A percentile compares a stretch with the other conserved stretches of the same genome.
Evolutionary conservation across 2,329 filamentous ascomycete genomes (phyloP).

Genomic region (Aspergillus ochraceus): DNA sequence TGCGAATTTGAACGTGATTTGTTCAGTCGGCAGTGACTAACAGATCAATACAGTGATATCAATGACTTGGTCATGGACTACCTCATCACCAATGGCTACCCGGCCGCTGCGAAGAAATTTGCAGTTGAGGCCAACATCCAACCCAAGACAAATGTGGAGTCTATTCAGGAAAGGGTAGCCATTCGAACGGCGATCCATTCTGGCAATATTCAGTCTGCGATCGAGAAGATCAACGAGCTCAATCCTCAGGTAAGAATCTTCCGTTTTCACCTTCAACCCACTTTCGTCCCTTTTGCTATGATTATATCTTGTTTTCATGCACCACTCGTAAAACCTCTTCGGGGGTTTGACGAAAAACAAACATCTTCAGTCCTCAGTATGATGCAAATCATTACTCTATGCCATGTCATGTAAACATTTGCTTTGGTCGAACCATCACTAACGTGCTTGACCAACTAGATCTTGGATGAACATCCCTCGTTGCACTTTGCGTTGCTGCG

Average conservation of each 20-base stretch:
- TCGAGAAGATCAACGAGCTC: conserved; percentile 83
- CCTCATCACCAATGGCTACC: conserved; percentile 92
- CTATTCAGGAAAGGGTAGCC: conserved; percentile 74
- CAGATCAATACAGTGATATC: conserved; percentile 68
- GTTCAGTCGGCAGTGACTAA: conserved; percentile 29
- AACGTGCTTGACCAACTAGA: conserved; percentile 55
- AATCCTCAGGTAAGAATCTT: conserved; percentile 78
- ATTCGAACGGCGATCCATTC: conserved; percentile 83
- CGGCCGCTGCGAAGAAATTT: conserved; percentile 88
- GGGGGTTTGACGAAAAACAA: conserved; percentile 83
- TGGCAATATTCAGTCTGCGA: conserved; percentile 82
- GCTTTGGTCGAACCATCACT: conserved; percentile 17
- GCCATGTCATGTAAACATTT: conserved; percentile 11
- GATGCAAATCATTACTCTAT: conserved; percentile 53
- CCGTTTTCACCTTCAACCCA: background rate
- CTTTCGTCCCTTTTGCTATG: conserved; percentile 59
- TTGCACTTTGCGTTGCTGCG: conserved; percentile 88
- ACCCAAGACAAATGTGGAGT: conserved; percentile 68
- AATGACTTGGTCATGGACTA: conserved; percentile 96
- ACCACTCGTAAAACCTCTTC: conserved; percentile 93
- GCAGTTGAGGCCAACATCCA: conserved; percentile 88
- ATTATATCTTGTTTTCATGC: conserved; percentile 98
- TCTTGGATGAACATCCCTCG: conserved; percentile 77
- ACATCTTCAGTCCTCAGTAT: conserved; percentile 83
- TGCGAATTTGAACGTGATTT: conserved; percentile 8